Base-by-base conservation (phyloP, 2,329 filamentous ascomycete species). In the Penicillium freii region DNA sequence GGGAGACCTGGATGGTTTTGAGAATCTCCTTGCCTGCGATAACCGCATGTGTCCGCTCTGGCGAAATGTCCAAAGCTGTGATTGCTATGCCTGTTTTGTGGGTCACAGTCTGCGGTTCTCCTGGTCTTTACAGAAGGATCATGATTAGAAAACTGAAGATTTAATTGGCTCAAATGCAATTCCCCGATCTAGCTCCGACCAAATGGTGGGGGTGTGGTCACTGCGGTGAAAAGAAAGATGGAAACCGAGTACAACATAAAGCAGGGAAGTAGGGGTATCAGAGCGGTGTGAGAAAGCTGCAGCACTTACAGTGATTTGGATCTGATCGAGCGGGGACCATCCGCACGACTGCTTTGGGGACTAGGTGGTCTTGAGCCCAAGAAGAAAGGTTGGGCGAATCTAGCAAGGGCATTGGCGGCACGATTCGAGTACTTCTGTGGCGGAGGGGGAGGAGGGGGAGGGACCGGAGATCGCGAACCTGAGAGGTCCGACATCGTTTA, bases 71-170 rank as follows among this genome's bases (percentile, higher is more conserved):
- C 51, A 88, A 76, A 38, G 85, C 82, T 43, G 82, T 75, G 66
- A 88, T 87, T 60, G 84, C 81, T 52, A 87, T 80, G 45, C 84
- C 84, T n/a, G 85, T 87, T 65, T 81, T 82, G 71, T 87, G 84
- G 66, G 80, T 82, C 57, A 84, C 78, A 63, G 84, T 82, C 66
- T 82, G 81, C 42, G 80, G 81, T 56, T 76, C 77, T 57, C 77
- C 77, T 44, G 78, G 75, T 34, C 54, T 57, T 39, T 47, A 42
- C 54, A 31, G 23, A 56, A 38, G 3, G 3, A 19, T 29, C 11
- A 25, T 27, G 42, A 36, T 57, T 57, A 46, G 42, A 38, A 19
- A 19, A 58, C 77, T 81, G 59, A 56, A 60, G 23, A 51, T 62
- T 46, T 43, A 36, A 56, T 55, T 56, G 45, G 47, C 38, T 56